Evolutionary conservation across 1,284 basidiomycete species (phyloP).

Genomic region (Waitea zeae): DNA sequence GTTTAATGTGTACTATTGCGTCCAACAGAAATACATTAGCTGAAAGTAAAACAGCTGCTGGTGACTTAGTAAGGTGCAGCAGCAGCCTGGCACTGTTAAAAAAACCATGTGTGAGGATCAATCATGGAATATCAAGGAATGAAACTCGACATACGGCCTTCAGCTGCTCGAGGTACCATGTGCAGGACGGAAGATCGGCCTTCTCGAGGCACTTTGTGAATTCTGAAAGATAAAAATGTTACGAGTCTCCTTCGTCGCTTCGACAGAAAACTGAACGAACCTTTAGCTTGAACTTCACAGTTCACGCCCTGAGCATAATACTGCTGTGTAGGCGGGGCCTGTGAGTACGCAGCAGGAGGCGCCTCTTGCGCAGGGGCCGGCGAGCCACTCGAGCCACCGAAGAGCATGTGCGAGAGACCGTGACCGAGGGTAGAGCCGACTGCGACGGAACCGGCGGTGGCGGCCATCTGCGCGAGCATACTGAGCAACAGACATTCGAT

Average conservation of each 20-base stretch:
- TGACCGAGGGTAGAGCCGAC: slow-evolving; percentile 74
- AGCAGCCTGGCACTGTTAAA: slow-evolving; percentile 53
- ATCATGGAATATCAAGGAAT: too few relatives aligned
- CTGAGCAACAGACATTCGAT: slow-evolving; percentile 30
- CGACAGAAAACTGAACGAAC: slow-evolving; percentile 18
- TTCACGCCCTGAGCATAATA: slow-evolving; percentile 22
- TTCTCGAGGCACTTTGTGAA: slow-evolving; percentile 68
- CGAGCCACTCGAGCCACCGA: slow-evolving; percentile 34
- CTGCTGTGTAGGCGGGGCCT: slow-evolving; percentile 22
- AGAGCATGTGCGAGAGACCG: slow-evolving; percentile 72
- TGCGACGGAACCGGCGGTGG: slow-evolving; percentile 77
- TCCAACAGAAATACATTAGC: too few relatives aligned
- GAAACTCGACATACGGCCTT: slow-evolving; percentile 43
- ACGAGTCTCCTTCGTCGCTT: too few relatives aligned
- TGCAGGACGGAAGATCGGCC: slow-evolving; percentile 56
- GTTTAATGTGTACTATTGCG: too few relatives aligned
- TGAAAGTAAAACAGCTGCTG: too few relatives aligned
- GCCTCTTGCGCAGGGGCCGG: slow-evolving; percentile 14
- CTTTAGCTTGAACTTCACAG: slow-evolving; percentile 62
- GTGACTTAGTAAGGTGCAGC: slow-evolving; percentile 42
- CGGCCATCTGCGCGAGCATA: slow-evolving; percentile 69
- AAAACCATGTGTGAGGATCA: slow-evolving; percentile 6
- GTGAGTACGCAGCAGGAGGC: slow-evolving; percentile 23
- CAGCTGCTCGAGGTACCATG: slow-evolving; percentile 72
- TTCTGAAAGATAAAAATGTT: slow-evolving; percentile 28